Percentiles rank a stretch among this genome's conserved stretches.
These are phyloP conservation scores for Sclerotinia subarctica DNA, from an alignment of 2,329 filamentous ascomycete genomes.

Conservation along the genomic window DNA sequence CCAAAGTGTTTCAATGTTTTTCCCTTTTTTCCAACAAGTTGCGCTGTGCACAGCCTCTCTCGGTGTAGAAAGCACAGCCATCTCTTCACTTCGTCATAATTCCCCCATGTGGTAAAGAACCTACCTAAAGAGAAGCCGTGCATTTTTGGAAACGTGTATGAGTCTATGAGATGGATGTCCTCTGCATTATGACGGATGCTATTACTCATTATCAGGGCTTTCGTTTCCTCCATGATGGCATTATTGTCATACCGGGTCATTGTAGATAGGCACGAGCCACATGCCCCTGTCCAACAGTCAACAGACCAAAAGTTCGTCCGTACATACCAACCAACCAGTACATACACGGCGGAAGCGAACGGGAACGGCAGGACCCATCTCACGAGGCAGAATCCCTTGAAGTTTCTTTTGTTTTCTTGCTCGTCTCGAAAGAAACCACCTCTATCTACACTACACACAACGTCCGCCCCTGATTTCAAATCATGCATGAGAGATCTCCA, in stretches of 20 bases:
- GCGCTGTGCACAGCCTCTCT: slow-evolving; percentile 15
- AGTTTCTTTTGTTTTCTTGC: background rate
- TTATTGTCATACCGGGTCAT: background rate
- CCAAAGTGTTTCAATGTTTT: background rate
- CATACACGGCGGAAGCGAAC: background rate
- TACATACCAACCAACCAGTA: background rate
- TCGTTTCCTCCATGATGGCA: background rate
- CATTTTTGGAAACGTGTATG: background rate
- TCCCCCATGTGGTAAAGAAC: background rate
- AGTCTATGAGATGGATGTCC: background rate
- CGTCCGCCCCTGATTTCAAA: slow-evolving; percentile 2
- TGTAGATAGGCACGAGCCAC: slow-evolving; percentile 12
- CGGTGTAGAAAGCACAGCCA: slow-evolving; percentile 11
- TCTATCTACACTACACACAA: background rate
- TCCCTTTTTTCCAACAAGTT: background rate
- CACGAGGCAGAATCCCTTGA: background rate
- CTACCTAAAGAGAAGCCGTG: background rate
- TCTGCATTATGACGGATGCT: background rate
- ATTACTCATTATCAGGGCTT: background rate
- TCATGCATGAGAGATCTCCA: slow-evolving; percentile 14
- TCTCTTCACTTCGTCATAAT: slow-evolving; percentile 13
- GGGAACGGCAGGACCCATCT: slow-evolving; percentile 7
- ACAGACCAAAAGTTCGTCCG: slow-evolving; percentile 12
- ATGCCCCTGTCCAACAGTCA: background rate
- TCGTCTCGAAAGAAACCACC: background rate